Conservation (phyloP, 208 protist species). For the Trypanosoma rangeli region DNA sequence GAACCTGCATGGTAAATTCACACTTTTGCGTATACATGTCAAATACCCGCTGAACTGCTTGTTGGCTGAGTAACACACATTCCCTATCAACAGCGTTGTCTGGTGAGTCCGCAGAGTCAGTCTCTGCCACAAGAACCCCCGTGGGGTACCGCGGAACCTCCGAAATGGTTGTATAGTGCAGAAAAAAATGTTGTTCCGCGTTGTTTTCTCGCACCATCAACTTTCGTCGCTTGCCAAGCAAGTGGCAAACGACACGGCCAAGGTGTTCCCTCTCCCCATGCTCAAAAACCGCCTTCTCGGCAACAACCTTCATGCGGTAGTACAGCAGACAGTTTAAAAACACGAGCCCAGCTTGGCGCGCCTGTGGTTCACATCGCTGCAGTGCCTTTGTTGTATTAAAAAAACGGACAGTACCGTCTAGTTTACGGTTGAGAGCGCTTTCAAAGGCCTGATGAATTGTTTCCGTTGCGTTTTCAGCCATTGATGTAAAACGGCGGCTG, state of each 20-base stretch:
- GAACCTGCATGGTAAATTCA: conserved; percentile 83
- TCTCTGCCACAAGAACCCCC: conserved; percentile 7
- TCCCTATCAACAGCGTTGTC: conserved; percentile 26
- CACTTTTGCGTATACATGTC: conserved; percentile 74
- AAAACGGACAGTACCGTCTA: conserved; percentile 70
- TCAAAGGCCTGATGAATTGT: conserved; percentile 82
- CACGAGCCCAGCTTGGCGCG: conserved; percentile 65
- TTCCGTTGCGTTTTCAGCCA: conserved; percentile 73
- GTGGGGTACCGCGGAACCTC: conserved; percentile 23
- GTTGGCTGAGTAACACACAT: conserved; percentile 67
- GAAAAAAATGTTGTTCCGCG: conserved; percentile 55
- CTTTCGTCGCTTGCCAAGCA: conserved; percentile 16
- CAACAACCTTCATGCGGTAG: conserved; percentile 62
- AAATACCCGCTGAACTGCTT: conserved; percentile 54
- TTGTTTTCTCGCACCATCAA: conserved; percentile 40
- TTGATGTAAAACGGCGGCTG: conserved; percentile 53
- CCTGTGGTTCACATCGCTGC: conserved; percentile 50
- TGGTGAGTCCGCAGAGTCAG: conserved; percentile 10
- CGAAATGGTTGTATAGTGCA: conserved; percentile 40
- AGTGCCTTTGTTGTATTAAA: conserved; percentile 70
- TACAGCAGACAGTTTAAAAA: conserved; percentile 72
- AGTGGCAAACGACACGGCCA: background rate
- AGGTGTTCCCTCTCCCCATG: background rate
- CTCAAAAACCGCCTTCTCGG: background rate
- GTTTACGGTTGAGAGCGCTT: conserved; percentile 61